Base-by-base conservation (phyloP, 2,329 filamentous ascomycete genomes). In the Furcasterigmium furcatum region DNA sequence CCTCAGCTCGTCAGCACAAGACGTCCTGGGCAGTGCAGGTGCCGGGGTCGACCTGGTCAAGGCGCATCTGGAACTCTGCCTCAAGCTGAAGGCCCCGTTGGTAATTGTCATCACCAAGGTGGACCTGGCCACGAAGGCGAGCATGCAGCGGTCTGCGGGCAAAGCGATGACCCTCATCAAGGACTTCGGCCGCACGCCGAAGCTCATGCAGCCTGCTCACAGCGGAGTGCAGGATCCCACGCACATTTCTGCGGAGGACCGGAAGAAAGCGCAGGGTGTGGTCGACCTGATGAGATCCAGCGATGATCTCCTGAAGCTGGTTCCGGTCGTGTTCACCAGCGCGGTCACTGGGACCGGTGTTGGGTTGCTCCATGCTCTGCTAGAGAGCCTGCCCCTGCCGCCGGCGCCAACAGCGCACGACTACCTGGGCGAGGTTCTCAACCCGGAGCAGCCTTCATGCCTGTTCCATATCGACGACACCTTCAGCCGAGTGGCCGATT, bases 381-480 rank as follows among this genome's bases (percentile, higher is more conserved):
- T 99, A 12, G 80, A 84, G 47, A 79, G 77, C 45, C 72, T 99
- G 34, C 91, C 91, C 0, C 73, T 92, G 19, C 85, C 85, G 7
- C 67, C 74, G 2, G 56, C 64, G 1, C 76, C 77, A 8, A 79
- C 75, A 2, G 60, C 76, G 1, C 69, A 71, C 41, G 79, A 83
- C 53, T 79, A 74, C 49, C 66, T 76, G n/a, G 76, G 77, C 2
- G 68, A 70, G 35, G 71, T 70, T 2, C 58, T 82, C 44, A 82
- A 82, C 47, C 80, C 80, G 1, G 74, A 82, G 47, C 76, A 80
- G 45, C 79, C 82, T 2, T 70, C 72, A 5, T 79, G 79, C 27
- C 68, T 96, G 2, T 97, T 97, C 58, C 88, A 96, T 58, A 80
- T 97, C 20, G 92, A 97, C 60, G 92, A 96, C 55, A 83, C 91